phyloP scores from a whole-genome alignment of 257 asterid species.

The Leonotis leonurus region DNA sequence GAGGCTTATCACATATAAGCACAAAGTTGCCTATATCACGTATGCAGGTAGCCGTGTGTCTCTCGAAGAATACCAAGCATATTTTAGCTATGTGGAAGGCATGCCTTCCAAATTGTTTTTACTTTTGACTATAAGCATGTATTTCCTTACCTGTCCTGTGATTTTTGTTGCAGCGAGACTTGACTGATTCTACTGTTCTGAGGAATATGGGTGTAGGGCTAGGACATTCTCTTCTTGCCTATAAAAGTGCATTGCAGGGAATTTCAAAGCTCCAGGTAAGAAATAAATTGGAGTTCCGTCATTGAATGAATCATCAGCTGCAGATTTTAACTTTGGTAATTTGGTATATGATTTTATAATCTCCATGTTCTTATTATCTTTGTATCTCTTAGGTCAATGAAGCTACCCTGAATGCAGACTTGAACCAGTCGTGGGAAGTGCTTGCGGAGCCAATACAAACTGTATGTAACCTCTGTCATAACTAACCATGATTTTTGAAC shows the following conservation, averaged over 20 bases:
- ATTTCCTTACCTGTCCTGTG: background rate
- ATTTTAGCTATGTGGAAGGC: background rate
- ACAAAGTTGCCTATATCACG: constrained; percentile 75
- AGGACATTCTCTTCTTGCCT: constrained; percentile 86
- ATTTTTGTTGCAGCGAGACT: constrained; percentile 52
- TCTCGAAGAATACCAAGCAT: background rate
- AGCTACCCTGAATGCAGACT: constrained; percentile 52
- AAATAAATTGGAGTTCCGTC: background rate
- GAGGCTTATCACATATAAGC: constrained; percentile 56
- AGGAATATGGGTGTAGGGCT: constrained; percentile 89
- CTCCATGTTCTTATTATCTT: background rate
- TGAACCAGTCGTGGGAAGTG: constrained; percentile 79
- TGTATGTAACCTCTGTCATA: constrained; percentile 39
- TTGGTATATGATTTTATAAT: background rate
- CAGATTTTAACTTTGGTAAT: background rate
- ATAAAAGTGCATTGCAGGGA: constrained; percentile 74
- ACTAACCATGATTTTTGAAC: background rate
- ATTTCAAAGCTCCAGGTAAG: constrained; percentile 79
- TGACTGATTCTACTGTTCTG: constrained; percentile 82
- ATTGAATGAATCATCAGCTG: background rate
- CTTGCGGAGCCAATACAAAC: constrained; percentile 99
- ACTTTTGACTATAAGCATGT: too few species aligned
- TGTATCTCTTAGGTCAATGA: constrained; percentile 58
- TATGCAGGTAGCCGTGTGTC: constrained; percentile 56
- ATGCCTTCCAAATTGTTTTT: background rate